Evolutionary conservation across 192 early-diverging fungal genomes (phyloP), one percentile per base, ranked within the genome.

Genomic region (Phycomyces blakesleeanus): DNA sequence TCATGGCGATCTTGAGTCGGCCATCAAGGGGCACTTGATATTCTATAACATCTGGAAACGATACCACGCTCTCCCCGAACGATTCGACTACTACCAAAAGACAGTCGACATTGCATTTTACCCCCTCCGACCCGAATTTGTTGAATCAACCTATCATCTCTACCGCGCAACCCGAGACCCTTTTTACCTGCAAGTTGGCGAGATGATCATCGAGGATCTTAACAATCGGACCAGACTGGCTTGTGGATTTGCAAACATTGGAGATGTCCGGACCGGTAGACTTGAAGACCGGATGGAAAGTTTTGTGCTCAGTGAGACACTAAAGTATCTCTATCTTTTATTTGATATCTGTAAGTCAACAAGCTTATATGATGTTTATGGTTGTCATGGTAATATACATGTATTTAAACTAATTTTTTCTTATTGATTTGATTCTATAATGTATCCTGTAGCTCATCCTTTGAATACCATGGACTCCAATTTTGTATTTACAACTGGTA

Each of bases 241-340:
- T 7, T 98, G 96, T 61, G 96, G 96, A 0, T 98, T 84, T 83
- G 88, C 90, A 0, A 74, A 82, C 0, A 61, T 97, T 25, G 64
- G 74, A 6, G 77, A 91, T 61, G 89, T 97, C 12, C 59, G 59
- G 7, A 83, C 82, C 1, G 79, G 80, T 56, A 66, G 71, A 7
- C 65, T 85, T 0, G 93, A 95, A 29, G 91, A 91, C 40, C 76
- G 96, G 6, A 96, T 98, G 94, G 96, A 98, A 61, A 94, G 91
- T 62, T 98, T 97, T 77, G 83, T 91, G 20, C 72, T 98, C 7
- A 91, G 90, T 52, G 96, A 98, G 74, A 97, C 96, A 0, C 80
- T 98, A 55, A 98, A 98, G 69, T 98, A 98, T 66, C 80, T 98
- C n/a, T 98, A 89, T 69, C 70, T 98, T n/a, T 81, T 98, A 25